Percentiles rank a stretch among this genome's conserved stretches.
Conservation (phyloP, 805 yeast genomes). For the Metschnikowia orientalis region DNA sequence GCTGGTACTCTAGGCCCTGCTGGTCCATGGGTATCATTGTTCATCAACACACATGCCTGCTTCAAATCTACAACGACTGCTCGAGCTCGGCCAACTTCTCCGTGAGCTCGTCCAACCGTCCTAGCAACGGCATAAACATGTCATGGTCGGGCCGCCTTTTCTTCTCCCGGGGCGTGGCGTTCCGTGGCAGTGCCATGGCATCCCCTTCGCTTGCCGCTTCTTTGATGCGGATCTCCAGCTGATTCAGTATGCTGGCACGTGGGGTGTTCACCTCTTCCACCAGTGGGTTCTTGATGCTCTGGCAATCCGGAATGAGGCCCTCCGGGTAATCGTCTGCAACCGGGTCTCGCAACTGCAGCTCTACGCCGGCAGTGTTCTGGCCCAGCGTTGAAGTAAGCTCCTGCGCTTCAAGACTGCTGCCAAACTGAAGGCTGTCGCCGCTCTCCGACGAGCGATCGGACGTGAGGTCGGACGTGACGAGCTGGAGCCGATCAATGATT, state of each 20-base stretch:
- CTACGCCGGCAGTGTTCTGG: no score
- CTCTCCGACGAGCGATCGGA: background rate
- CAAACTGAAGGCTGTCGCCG: slow-evolving; percentile 8
- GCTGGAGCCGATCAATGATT: slow-evolving; percentile 35
- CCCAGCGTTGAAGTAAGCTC: slow-evolving; percentile 2
- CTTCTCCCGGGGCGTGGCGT: slow-evolving; percentile 17
- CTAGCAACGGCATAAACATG: slow-evolving; percentile 55
- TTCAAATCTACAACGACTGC: slow-evolving; percentile 7
- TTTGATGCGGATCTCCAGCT: slow-evolving; percentile 1
- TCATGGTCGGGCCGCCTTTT: slow-evolving; percentile 41
- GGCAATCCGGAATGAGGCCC: slow-evolving; percentile 5
- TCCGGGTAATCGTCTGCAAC: slow-evolving; percentile 5
- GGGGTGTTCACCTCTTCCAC: slow-evolving; percentile 27
- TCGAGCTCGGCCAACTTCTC: slow-evolving; percentile 39
- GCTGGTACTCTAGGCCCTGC: no score
- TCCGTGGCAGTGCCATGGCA: slow-evolving; percentile 5
- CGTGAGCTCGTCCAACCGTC: slow-evolving; percentile 42
- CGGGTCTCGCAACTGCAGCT: no score
- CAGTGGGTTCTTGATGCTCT: slow-evolving; percentile 6
- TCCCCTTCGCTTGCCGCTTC: background rate
- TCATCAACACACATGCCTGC: no score
- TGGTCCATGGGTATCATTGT: no score
- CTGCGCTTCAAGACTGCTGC: slow-evolving; percentile 5
- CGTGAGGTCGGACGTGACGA: slow-evolving; percentile 34
- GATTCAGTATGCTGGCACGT: slow-evolving; percentile 27